Percentiles rank a stretch among this genome's conserved stretches.
phyloP scores from a whole-genome alignment of 345 rosid genomes.

The Dovyalis caffra region DNA sequence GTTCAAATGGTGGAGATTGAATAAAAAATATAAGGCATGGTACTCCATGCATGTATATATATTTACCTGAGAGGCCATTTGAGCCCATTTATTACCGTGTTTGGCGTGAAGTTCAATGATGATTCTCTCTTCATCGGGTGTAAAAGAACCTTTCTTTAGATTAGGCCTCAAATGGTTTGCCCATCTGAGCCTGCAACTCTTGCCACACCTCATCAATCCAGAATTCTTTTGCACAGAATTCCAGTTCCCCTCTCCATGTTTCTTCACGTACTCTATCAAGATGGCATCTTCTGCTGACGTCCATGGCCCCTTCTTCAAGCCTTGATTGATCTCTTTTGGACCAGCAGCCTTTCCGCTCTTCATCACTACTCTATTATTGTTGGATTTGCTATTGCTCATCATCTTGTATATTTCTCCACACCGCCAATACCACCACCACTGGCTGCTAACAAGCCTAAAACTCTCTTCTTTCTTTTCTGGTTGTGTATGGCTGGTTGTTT shows the following conservation, averaged over 20 bases:
- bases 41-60: background rate
- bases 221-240: too few species aligned
- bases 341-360: background rate
- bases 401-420: slow-evolving; percentile 3
- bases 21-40: background rate
- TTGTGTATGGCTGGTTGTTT: background rate
- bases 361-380: background rate
- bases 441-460: background rate
- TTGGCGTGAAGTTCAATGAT: slow-evolving; percentile 79
- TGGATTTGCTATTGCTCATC: slow-evolving; percentile 26
- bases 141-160: slow-evolving; percentile 72
- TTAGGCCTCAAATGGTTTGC: slow-evolving; percentile 86
- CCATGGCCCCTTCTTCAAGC: too few species aligned
- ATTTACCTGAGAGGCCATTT: slow-evolving; percentile 86
- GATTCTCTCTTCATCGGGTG: slow-evolving; percentile 63
- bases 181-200: slow-evolving; percentile 91
- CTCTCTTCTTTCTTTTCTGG: background rate
- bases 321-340: slow-evolving; percentile 16
- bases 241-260: too few species aligned
- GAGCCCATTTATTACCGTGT: slow-evolving; percentile 92
- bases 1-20: background rate
- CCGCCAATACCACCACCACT: background rate
- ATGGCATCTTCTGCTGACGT: too few species aligned
- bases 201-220: slow-evolving; percentile 77
- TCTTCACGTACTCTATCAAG: too few species aligned